Evolutionary conservation across 192 early-diverging fungal species (phyloP).

Genomic region (Linnemannia exigua): DNA sequence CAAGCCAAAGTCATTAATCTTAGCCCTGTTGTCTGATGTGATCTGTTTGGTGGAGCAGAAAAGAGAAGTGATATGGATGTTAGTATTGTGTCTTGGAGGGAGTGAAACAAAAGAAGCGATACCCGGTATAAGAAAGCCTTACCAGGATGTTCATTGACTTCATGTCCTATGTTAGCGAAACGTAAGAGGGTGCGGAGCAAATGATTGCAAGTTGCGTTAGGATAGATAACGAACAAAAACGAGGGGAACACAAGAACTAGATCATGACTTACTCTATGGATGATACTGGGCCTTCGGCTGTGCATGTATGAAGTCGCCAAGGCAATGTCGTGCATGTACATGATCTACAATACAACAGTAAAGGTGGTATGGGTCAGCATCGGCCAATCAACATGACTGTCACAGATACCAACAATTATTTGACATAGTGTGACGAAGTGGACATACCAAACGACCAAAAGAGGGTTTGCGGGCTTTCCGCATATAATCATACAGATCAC

Average conservation of each 20-base stretch:
- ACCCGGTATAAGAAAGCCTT: not conserved
- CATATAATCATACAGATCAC: constrained; percentile 84
- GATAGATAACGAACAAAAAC: no score
- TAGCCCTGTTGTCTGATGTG: constrained; percentile 73
- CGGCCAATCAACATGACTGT: not conserved
- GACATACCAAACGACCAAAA: constrained; percentile 69
- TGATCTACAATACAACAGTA: constrained; percentile 57
- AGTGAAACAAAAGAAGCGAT: not conserved
- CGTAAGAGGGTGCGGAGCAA: not conserved
- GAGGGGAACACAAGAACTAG: not conserved
- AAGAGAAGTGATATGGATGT: not conserved
- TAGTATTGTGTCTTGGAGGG: constrained; percentile 24
- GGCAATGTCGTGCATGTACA: constrained; percentile 85
- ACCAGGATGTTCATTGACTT: constrained; percentile 85
- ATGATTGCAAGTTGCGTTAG: not conserved
- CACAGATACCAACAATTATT: not conserved
- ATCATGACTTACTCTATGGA: constrained; percentile 68
- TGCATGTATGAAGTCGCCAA: constrained; percentile 76
- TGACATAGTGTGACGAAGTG: not conserved
- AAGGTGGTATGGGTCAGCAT: not conserved
- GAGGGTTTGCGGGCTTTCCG: constrained; percentile 70
- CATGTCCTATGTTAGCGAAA: constrained; percentile 64
- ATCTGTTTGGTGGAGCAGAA: constrained; percentile 37
- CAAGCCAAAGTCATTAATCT: constrained; percentile 87
- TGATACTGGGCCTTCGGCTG: constrained; percentile 78